Base-by-base conservation (phyloP, 2,329 filamentous ascomycete species). In the Cyclaneusma minus region DNA sequence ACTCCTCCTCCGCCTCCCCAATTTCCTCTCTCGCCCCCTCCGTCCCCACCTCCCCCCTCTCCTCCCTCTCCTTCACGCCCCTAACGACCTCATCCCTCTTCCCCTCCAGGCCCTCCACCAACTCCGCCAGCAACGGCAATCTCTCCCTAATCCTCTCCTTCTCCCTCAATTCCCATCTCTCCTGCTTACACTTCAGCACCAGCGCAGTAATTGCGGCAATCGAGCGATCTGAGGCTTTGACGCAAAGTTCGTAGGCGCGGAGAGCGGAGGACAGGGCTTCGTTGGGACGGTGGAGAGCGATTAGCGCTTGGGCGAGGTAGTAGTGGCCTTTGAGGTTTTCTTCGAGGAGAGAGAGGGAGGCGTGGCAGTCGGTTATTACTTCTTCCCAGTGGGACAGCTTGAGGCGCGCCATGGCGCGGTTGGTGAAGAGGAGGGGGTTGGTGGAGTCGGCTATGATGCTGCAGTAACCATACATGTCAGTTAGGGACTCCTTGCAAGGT, bases 381-480 rank as follows among this genome's bases (percentile, higher is more conserved):
- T 63, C 71, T 16, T 80, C 65, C 68, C 76, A 91, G 40, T 70
- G 60, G 33, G 64, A 55, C 13, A 92, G 64, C 52, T 78, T 80
- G 31, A 89, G 60, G 21, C 84, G 70, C 3, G 78, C 73, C 54
- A 93, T 78, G 27, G 84, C 81, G 28, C 85, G 80, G 54, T 94
- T 95, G 20, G 83, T 87, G 54, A 84, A 94, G 26, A 93, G 65
- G 16, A 77, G 61, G 2, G 78, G 69, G 46, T 92, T 89, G 29
- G 60, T 64, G 4, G 79, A 65, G 51, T 92, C 81, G 45, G 73
- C 70, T 41, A 79, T 70, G 40, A 93, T 84, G 21, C 75, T 82
- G 38, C 4, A 16, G 3, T 17, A 25, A 20, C 16, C 8, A 24
- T 13, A 17, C 14, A 26, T 13, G 13, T 4, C 6, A 13, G n/a